Conservation (phyloP, 2,329 filamentous ascomycete species). For the Pseudocercospora macadamiae region DNA sequence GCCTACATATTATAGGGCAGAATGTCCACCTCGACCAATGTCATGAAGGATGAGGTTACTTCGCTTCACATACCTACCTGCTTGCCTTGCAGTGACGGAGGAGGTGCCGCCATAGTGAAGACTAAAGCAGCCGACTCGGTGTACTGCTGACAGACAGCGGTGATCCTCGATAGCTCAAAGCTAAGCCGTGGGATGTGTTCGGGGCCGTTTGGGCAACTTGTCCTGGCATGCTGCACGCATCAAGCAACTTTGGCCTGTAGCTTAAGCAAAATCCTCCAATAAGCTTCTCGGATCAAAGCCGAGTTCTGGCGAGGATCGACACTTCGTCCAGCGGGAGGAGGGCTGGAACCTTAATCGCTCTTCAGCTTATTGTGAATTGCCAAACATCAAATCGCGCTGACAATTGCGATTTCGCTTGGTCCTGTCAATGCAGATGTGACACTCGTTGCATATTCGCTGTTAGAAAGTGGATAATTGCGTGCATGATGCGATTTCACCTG, state of each 20-base stretch:
- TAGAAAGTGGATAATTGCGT: too few species aligned
- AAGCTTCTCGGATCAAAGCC: neutral
- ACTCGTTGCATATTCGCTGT: too few species aligned
- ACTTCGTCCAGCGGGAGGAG: neutral
- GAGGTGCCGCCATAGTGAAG: neutral
- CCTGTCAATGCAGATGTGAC: too few species aligned
- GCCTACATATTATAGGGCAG: neutral
- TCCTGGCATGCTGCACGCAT: neutral
- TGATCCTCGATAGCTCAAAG: neutral
- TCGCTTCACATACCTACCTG: neutral
- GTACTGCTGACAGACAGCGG: conserved; percentile 3
- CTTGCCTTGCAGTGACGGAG: neutral
- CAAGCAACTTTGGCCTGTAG: neutral
- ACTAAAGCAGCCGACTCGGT: neutral
- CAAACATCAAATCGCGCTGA: neutral
- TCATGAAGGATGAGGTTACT: neutral
- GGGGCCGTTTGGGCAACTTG: neutral
- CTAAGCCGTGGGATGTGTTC: neutral
- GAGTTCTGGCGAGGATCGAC: conserved; percentile 1
- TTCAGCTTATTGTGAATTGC: neutral
- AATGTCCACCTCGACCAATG: too few species aligned
- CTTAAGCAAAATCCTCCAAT: neutral
- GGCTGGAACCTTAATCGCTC: neutral
- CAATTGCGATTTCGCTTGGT: neutral
- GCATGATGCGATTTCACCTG: neutral